Conservation (phyloP, 257 asterid genomes). For the Asclepias syriaca region DNA sequence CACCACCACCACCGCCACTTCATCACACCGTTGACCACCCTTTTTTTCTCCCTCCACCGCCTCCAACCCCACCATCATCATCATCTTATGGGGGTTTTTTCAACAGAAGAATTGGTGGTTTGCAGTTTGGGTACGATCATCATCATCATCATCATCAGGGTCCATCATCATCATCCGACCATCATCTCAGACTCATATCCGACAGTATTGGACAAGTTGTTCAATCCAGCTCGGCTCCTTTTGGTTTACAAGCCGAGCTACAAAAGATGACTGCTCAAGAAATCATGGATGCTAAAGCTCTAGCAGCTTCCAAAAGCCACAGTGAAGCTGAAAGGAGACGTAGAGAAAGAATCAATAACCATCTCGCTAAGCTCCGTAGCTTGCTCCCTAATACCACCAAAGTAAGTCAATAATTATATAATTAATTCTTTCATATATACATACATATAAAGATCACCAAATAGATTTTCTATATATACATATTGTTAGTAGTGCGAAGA, state of each 20-base stretch:
- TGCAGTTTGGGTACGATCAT: slow-evolving; percentile 20
- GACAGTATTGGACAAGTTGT: slow-evolving; percentile 27
- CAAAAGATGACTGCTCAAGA: slow-evolving; percentile 25
- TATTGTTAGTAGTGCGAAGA: not conserved
- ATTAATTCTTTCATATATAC: too few species aligned
- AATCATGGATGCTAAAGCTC: slow-evolving; percentile 26
- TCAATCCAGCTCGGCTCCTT: slow-evolving; percentile 15
- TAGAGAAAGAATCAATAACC: slow-evolving; percentile 24
- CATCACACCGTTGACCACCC: slow-evolving; percentile 28
- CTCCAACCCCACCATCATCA: slow-evolving; percentile 34
- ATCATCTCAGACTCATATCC: slow-evolving; percentile 28
- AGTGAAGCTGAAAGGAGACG: slow-evolving; percentile 31
- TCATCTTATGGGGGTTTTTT: slow-evolving; percentile 44
- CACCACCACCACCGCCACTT: slow-evolving; percentile 41
- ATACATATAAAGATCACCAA: not conserved
- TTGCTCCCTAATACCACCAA: slow-evolving; percentile 20
- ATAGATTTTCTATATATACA: not conserved
- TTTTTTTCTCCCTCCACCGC: slow-evolving; percentile 42
- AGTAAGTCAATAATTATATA: slow-evolving; percentile 6
- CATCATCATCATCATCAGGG: slow-evolving; percentile 19
- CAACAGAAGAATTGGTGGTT: slow-evolving; percentile 8
- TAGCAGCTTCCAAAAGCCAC: slow-evolving; percentile 27
- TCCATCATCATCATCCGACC: slow-evolving; percentile 17
- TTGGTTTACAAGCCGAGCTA: slow-evolving; percentile 18
- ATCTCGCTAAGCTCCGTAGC: slow-evolving; percentile 23